Conservation (phyloP, 1,284 basidiomycete species). For the Coriolopsis trogii region DNA sequence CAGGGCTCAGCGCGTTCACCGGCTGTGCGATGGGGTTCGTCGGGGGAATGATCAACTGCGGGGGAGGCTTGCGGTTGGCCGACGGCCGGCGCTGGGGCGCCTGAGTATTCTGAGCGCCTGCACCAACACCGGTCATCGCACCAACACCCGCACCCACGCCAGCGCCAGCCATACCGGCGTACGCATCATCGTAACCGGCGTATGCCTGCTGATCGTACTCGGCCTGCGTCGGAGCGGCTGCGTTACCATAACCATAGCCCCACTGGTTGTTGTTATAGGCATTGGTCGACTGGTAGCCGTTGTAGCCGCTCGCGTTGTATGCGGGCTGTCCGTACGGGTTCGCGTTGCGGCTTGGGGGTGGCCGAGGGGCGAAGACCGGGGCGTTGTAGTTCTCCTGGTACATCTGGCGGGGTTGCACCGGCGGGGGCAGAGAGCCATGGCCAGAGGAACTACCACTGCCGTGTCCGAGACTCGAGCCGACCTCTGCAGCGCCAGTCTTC, state of each 20-base stretch:
- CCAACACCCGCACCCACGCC: too few species aligned
- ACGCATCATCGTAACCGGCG: slow-evolving; percentile 11
- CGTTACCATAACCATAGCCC: slow-evolving; percentile 9
- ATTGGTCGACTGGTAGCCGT: slow-evolving; percentile 12
- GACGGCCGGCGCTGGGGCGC: slow-evolving; percentile 18
- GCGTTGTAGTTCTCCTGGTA: slow-evolving; percentile 20
- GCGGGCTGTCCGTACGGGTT: slow-evolving; percentile 15
- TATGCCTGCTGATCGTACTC: slow-evolving; percentile 20
- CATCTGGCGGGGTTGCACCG: slow-evolving; percentile 20
- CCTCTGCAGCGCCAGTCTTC: slow-evolving; percentile 28
- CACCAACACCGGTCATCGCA: slow-evolving; percentile 16
- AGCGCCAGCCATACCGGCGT: background rate
- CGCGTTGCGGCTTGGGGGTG: slow-evolving; percentile 6
- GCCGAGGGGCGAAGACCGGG: slow-evolving; percentile 15
- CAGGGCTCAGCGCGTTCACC: slow-evolving; percentile 5
- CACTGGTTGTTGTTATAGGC: slow-evolving; percentile 21
- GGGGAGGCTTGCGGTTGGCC: slow-evolving; percentile 30
- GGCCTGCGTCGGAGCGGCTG: slow-evolving; percentile 1
- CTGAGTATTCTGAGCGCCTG: slow-evolving; percentile 11
- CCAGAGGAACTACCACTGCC: slow-evolving; percentile 40
- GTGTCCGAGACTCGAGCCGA: slow-evolving; percentile 22
- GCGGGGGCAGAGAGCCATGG: slow-evolving; percentile 24
- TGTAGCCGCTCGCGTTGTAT: slow-evolving; percentile 17
- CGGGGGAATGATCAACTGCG: slow-evolving; percentile 25
- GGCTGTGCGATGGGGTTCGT: slow-evolving; percentile 15